Evolutionary conservation across 108 stramenopile species (phyloP).

Genomic region (Fragilariopsis cylindrus): DNA sequence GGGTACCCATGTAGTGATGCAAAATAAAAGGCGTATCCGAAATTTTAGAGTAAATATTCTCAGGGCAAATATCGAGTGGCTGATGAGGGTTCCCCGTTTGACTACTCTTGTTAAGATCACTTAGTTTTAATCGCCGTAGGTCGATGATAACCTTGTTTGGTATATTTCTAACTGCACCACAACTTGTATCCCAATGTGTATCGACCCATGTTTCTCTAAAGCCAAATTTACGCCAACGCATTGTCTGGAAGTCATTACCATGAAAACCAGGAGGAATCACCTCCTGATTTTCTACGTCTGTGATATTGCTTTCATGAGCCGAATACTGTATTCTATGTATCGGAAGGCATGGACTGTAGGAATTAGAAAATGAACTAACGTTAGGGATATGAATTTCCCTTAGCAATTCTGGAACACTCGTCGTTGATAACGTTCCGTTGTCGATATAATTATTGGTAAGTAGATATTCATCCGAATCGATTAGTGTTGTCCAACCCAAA

Average conservation of each 20-base stretch:
- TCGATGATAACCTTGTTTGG: background rate
- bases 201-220: background rate
- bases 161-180: too few species aligned
- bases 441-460: too few species aligned
- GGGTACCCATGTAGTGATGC: background rate
- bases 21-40: background rate
- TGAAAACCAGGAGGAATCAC: too few species aligned
- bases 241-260: too few species aligned
- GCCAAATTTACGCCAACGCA: too few species aligned
- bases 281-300: too few species aligned
- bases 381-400: slow-evolving; percentile 4
- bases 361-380: slow-evolving; percentile 55
- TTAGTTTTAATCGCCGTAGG: background rate
- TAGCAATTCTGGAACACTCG: too few species aligned
- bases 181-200: background rate
- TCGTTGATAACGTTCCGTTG: too few species aligned
- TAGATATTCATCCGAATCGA: too few species aligned
- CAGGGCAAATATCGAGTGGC: slow-evolving; percentile 10
- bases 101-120: slow-evolving; percentile 6
- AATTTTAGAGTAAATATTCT: background rate
- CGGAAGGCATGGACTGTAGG: slow-evolving; percentile 49
- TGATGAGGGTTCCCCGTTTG: background rate
- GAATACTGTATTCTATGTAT: slow-evolving; percentile 29
- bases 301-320: background rate
- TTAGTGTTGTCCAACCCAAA: too few species aligned